These are phyloP conservation scores for Picea glauca DNA, from an alignment of 75 land plant genomes.

Conservation along the genomic window DNA sequence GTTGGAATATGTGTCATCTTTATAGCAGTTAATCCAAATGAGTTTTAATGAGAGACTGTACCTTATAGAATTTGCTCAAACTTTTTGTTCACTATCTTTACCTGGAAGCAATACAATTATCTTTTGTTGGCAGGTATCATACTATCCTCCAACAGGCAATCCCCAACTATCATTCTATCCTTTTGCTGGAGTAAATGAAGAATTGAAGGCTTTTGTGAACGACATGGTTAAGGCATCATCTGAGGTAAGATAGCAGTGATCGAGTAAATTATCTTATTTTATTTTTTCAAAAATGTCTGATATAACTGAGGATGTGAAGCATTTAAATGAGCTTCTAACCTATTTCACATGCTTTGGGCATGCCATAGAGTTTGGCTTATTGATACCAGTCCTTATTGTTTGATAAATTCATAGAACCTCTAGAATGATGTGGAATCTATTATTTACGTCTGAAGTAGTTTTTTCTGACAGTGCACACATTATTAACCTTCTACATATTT, in stretches of 20 bases:
- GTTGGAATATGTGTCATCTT: neutral
- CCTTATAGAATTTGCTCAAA: neutral
- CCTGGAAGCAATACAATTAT: neutral
- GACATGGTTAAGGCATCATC: constrained; percentile 50
- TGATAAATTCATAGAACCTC: neutral
- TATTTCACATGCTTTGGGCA: neutral
- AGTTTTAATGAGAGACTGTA: neutral
- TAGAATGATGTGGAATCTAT: neutral
- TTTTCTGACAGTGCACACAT: neutral
- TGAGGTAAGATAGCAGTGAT: constrained; percentile 44
- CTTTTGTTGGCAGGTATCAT: constrained; percentile 28
- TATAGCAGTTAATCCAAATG: neutral
- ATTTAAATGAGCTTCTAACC: neutral
- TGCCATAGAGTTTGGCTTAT: neutral
- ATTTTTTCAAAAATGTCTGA: neutral
- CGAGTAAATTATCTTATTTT: neutral
- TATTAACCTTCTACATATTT: neutral
- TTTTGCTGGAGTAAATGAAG: constrained; percentile 86
- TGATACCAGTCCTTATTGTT: neutral
- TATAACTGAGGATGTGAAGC: neutral
- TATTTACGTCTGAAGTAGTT: neutral
- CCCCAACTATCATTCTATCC: constrained; percentile 48
- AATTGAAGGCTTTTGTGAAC: constrained; percentile 63
- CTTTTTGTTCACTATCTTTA: no score
- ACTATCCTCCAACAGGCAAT: constrained; percentile 41